Percentiles rank a stretch among this genome's conserved stretches.
Evolutionary conservation across 2,329 filamentous ascomycete species (phyloP).

Genomic region (Epichloe baconii): DNA sequence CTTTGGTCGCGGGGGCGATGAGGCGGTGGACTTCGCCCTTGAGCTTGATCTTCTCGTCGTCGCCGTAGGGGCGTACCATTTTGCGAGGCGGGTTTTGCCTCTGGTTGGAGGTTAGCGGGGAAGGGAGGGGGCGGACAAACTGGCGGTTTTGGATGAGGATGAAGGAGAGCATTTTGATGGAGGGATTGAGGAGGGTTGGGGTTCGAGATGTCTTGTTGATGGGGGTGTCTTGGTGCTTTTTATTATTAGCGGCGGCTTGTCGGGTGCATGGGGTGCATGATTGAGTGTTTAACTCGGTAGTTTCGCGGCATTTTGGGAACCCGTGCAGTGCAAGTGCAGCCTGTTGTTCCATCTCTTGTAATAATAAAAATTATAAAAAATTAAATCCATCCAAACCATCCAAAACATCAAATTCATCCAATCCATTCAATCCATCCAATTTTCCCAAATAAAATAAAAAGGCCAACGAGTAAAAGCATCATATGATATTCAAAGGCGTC

Average conservation of each 20-base stretch:
- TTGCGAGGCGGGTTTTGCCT: constrained; percentile 95
- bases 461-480: not conserved
- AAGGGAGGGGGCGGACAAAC: constrained; percentile 34
- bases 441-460: not conserved
- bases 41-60: constrained; percentile 97
- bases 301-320: no score
- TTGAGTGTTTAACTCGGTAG: no score
- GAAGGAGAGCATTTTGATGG: constrained; percentile 55
- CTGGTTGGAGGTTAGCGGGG: constrained; percentile 30
- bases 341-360: no score
- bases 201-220: not conserved
- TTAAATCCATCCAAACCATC: no score
- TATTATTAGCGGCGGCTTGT: no score
- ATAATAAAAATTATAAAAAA: no score
- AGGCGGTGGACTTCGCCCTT: constrained; percentile 99
- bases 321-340: no score
- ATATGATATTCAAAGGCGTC: constrained; percentile 53
- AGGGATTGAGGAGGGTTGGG: not conserved
- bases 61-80: constrained; percentile 98
- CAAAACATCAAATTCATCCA: no score
- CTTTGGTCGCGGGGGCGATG: constrained; percentile 89
- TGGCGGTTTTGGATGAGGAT: constrained; percentile 85
- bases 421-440: not conserved
- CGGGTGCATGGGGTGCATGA: no score
- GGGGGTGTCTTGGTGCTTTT: no score